A percentile compares a stretch with the other conserved stretches of the same genome.
Conservation (phyloP, 2,329 filamentous ascomycete genomes). For the Botrytis byssoidea region DNA sequence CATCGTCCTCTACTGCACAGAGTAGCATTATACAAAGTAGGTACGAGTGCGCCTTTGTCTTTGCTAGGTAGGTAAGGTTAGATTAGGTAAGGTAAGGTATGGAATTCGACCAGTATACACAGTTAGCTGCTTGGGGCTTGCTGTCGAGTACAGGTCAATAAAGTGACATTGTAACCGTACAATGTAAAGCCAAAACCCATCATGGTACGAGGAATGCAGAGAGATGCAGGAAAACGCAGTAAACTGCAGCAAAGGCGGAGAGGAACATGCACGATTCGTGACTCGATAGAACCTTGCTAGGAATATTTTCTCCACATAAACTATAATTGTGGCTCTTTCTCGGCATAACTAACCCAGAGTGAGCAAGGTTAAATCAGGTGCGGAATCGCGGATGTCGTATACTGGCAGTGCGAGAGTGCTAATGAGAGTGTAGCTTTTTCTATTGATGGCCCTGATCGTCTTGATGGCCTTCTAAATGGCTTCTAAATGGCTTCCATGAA, state of each 20-base stretch:
- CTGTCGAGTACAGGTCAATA: background rate
- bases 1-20: background rate
- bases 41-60: background rate
- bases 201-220: conserved; percentile 9
- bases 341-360: conserved; percentile 1
- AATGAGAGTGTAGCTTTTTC: background rate
- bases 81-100: background rate
- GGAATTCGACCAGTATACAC: background rate
- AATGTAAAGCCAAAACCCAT: conserved; percentile 10
- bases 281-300: background rate
- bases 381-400: background rate
- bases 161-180: background rate
- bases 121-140: background rate
- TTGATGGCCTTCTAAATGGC: background rate
- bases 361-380: background rate
- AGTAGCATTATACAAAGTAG: background rate
- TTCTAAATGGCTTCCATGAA: conserved; percentile 16
- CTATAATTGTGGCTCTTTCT: conserved; percentile 1
- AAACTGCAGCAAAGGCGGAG: background rate
- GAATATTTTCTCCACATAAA: conserved; percentile 11
- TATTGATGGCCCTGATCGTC: background rate
- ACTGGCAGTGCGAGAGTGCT: background rate
- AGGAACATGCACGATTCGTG: conserved; percentile 4
- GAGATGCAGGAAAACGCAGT: background rate
- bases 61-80: background rate